A percentile compares a stretch with the other conserved stretches of the same genome.
Evolutionary conservation across 805 yeast genomes (phyloP).

Genomic region (Barnettozyma sp.): DNA sequence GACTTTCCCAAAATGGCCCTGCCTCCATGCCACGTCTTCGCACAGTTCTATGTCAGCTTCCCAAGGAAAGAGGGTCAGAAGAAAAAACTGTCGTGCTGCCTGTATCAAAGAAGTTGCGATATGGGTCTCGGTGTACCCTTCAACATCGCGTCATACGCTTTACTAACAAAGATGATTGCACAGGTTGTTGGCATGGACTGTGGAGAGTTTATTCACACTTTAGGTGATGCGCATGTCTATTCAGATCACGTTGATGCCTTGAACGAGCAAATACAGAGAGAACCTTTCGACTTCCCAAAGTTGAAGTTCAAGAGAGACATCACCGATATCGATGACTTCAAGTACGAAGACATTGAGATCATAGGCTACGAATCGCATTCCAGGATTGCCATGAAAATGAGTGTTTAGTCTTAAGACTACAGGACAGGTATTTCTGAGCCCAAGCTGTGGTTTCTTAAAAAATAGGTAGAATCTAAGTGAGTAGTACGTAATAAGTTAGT

Average conservation of each 20-base stretch:
- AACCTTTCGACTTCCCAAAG: conserved; percentile 77
- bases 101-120: conserved; percentile 97
- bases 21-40: conserved; percentile 97
- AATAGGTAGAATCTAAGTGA: no score
- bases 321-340: conserved; percentile 75
- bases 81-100: conserved; percentile 75
- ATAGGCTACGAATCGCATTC: conserved; percentile 73
- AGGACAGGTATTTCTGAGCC: no score
- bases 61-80: conserved; percentile 51
- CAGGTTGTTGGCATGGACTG: conserved; percentile 92
- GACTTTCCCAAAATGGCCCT: conserved; percentile 92
- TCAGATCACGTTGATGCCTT: conserved; percentile 90
- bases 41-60: conserved; percentile 89
- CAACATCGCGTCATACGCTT: conserved; percentile 93
- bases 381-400: conserved; percentile 92
- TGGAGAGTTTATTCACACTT: conserved; percentile 89
- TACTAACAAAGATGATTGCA: conserved; percentile 91
- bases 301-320: conserved; percentile 64
- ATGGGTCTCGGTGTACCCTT: conserved; percentile 99
- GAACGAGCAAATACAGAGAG: conserved; percentile 67
- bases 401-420: no score
- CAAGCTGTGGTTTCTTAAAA: no score
- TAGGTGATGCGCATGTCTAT: conserved; percentile 97
- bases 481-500: no score
- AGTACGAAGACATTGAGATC: conserved; percentile 81